Conservation (phyloP, 2,329 filamentous ascomycete species). For the Dendrostoma leiphaemia region DNA sequence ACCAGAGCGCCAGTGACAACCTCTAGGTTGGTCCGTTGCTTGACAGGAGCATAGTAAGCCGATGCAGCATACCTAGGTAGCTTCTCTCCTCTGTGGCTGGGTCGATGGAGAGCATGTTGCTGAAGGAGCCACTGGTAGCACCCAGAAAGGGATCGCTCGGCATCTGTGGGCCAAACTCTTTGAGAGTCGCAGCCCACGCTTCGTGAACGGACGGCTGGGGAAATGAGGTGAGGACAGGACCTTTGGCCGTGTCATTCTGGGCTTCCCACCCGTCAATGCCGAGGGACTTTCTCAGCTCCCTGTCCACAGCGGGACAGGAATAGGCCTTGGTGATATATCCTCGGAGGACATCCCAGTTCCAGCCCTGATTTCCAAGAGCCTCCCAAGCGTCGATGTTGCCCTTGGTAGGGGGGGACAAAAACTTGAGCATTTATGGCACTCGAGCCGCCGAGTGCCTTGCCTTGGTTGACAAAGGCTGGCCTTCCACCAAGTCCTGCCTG, state of each 20-base stretch:
- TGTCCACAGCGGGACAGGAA: constrained; percentile 7
- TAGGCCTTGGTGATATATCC: background rate
- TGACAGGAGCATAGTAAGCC: constrained; percentile 38
- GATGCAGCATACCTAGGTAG: constrained; percentile 37
- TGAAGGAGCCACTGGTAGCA: background rate
- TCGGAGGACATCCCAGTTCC: constrained; percentile 45
- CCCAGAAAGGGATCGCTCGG: constrained; percentile 34
- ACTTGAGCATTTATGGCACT: constrained; percentile 40
- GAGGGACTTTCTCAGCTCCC: constrained; percentile 35
- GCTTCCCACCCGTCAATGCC: background rate
- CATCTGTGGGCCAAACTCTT: background rate
- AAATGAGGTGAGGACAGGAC: constrained; percentile 37
- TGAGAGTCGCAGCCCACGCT: constrained; percentile 35
- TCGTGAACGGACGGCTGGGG: constrained; percentile 20
- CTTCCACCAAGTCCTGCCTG: background rate
- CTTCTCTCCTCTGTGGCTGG: constrained; percentile 41
- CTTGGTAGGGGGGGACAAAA: constrained; percentile 31
- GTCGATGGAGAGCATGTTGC: constrained; percentile 31
- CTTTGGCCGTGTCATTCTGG: constrained; percentile 21
- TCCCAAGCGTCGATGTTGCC: constrained; percentile 51
- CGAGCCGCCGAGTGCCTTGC: constrained; percentile 37
- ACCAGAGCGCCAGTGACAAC: background rate
- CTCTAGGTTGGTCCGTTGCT: constrained; percentile 23
- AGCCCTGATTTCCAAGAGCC: constrained; percentile 49
- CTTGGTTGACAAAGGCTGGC: constrained; percentile 15